phyloP scores from a whole-genome alignment of 352 stramenopile species.

The Phytophthora quininea region DNA sequence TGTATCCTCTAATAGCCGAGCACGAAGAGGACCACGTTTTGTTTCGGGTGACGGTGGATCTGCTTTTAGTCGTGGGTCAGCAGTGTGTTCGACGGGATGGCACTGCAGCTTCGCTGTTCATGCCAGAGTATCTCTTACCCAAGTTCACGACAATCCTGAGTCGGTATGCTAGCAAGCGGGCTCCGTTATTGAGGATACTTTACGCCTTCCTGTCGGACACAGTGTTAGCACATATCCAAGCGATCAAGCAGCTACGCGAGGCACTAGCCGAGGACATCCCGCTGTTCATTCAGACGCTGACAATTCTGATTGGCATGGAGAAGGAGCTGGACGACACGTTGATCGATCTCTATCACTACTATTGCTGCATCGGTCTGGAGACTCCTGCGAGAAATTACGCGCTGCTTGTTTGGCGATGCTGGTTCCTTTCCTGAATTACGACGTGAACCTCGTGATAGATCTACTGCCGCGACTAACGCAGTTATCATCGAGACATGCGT shows the following conservation, averaged over 20 bases:
- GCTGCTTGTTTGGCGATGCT: slow-evolving; percentile 85
- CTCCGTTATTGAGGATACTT: slow-evolving; percentile 56
- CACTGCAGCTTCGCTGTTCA: slow-evolving; percentile 46
- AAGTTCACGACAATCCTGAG: slow-evolving; percentile 37
- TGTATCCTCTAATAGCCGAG: slow-evolving; percentile 59
- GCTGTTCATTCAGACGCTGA: slow-evolving; percentile 77
- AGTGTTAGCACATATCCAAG: slow-evolving; percentile 68
- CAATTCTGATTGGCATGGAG: slow-evolving; percentile 78
- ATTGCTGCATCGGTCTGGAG: slow-evolving; percentile 85
- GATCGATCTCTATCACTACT: slow-evolving; percentile 88
- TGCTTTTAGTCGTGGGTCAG: slow-evolving; percentile 47
- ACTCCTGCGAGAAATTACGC: slow-evolving; percentile 73
- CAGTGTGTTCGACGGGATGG: slow-evolving; percentile 58
- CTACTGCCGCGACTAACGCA: slow-evolving; percentile 69
- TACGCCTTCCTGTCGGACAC: slow-evolving; percentile 67
- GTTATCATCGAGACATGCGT: slow-evolving; percentile 63
- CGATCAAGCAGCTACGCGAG: slow-evolving; percentile 80
- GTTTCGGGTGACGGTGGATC: slow-evolving; percentile 39
- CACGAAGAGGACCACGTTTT: slow-evolving; percentile 50
- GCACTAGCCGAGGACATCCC: slow-evolving; percentile 60
- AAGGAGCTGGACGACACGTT: slow-evolving; percentile 70
- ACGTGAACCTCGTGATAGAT: slow-evolving; percentile 55
- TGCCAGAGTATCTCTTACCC: slow-evolving; percentile 65
- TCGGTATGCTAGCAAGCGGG: slow-evolving; percentile 48
- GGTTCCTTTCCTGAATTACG: slow-evolving; percentile 40